These are phyloP conservation scores for Sonneratia caseolaris DNA, from an alignment of 345 rosid genomes.

Conservation along the genomic window DNA sequence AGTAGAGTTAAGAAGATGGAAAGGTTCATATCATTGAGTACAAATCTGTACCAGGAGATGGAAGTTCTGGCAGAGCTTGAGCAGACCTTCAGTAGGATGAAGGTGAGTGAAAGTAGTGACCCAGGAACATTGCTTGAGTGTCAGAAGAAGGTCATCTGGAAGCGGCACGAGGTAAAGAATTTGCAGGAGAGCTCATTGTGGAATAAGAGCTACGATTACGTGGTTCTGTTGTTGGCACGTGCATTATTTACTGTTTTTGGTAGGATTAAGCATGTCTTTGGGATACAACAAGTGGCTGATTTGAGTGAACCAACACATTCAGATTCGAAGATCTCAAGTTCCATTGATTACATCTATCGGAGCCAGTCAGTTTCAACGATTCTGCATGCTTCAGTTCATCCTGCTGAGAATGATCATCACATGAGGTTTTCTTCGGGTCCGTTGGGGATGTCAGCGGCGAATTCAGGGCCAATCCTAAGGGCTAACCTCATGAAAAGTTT, in stretches of 20 bases:
- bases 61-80: slow-evolving; percentile 74
- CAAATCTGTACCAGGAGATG: slow-evolving; percentile 79
- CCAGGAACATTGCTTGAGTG: slow-evolving; percentile 49
- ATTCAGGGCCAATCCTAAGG: slow-evolving; percentile 39
- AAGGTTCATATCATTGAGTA: slow-evolving; percentile 57
- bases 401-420: slow-evolving; percentile 38
- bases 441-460: slow-evolving; percentile 34
- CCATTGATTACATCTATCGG: slow-evolving; percentile 43
- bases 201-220: slow-evolving; percentile 76
- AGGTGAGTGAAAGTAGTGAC: slow-evolving; percentile 33
- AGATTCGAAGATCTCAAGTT: slow-evolving; percentile 28
- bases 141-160: slow-evolving; percentile 73
- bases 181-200: slow-evolving; percentile 71
- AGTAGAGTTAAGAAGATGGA: slow-evolving; percentile 79
- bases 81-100: slow-evolving; percentile 70
- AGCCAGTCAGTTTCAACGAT: slow-evolving; percentile 68
- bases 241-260: slow-evolving; percentile 66
- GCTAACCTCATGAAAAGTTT: slow-evolving; percentile 38
- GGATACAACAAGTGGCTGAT: slow-evolving; percentile 34
- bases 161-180: slow-evolving; percentile 74
- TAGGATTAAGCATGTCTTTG: slow-evolving; percentile 61
- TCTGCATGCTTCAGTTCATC: slow-evolving; percentile 44
- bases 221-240: slow-evolving; percentile 55
- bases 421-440: slow-evolving; percentile 76
- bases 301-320: slow-evolving; percentile 11